Base-by-base conservation (phyloP, 2,329 filamentous ascomycete species). In the Plectosphaerella plurivora region DNA sequence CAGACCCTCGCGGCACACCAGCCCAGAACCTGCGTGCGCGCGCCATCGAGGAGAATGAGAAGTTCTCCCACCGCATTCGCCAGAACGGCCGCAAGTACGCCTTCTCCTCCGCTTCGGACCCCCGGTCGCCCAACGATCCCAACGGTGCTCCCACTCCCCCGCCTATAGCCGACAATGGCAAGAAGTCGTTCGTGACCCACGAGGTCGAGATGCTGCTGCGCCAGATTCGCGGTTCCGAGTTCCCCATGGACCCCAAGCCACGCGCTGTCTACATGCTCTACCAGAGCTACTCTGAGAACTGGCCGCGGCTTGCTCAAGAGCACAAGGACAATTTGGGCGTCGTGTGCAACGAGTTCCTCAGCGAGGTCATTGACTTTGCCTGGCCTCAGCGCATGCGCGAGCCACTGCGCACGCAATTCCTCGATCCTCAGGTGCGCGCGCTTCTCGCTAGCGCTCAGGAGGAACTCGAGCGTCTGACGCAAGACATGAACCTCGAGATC, bases 291-390 rank as follows among this genome's bases (percentile, higher is more conserved):
- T 77, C 74, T 2, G 72, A 75, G 53, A 75, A 76, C 61, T 79
- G 76, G 76, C 74, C 76, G 3, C 67, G 69, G n/a, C 65, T 79
- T 12, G 76, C 76, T 0, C 74, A 75, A 50, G 76, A 79, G 60
- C 77, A 78, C 67, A 79, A 78, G 66, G 76, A 79, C 55, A 79
- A 79, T 47, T 68, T 79, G 0, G 72, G 73, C 15, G 76, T 79
- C 18, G 77, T 79, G 33, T 79, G 77, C 65, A 77, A 77, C 60
- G 76, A 79, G 63, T 79, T 79, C 39, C 68, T 79, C 3, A 70
- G 69, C 22, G 76, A 79, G 58, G 71, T 79, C 16, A 75, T 79
- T 46, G 72, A 77, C 54, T 71, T 77, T 47, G 68, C 72, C 37
- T 79, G 75, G 75, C 76, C 76, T 0, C 63, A 68, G 55, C 71